phyloP scores from a whole-genome alignment of 1,139 yeast genomes.

The Protomyces arabidopsidicola region DNA sequence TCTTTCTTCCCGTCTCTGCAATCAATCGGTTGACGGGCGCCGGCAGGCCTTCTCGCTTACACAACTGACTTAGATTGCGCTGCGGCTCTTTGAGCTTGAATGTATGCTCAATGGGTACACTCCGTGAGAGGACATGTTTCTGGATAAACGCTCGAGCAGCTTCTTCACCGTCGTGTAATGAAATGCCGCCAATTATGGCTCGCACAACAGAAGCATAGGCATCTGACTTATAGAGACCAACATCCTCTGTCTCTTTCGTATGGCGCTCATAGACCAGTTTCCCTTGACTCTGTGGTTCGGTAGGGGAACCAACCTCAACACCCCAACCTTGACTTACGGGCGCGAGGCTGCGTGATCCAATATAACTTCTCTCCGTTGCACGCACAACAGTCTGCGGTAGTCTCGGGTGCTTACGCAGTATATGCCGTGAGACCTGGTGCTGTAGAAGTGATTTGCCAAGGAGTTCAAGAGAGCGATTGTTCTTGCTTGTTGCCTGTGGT shows the following conservation, averaged over 20 bases:
- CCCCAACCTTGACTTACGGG: constrained; percentile 78
- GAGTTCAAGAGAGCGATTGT: constrained; percentile 9
- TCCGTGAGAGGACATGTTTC: constrained; percentile 71
- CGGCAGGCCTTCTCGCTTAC: constrained; percentile 70
- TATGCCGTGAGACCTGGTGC: constrained; percentile 68
- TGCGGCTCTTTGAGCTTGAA: constrained; percentile 82
- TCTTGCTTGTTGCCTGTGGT: constrained; percentile 35
- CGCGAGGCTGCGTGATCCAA: constrained; percentile 60
- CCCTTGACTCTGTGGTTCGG: constrained; percentile 35
- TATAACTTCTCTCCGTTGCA: constrained; percentile 66
- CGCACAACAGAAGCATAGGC: constrained; percentile 49
- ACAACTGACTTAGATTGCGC: constrained; percentile 70
- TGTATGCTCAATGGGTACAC: constrained; percentile 65
- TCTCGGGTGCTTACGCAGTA: constrained; percentile 77
- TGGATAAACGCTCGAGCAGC: constrained; percentile 61
- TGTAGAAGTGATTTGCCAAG: constrained; percentile 76
- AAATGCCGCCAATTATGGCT: constrained; percentile 46
- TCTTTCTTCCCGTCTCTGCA: constrained; percentile 88
- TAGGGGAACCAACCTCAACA: constrained; percentile 63
- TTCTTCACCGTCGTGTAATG: constrained; percentile 54
- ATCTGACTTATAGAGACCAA: constrained; percentile 43
- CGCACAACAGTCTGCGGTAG: constrained; percentile 75
- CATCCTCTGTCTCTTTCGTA: constrained; percentile 46
- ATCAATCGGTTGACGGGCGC: constrained; percentile 76
- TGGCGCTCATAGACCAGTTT: constrained; percentile 27